Evolutionary conservation across 78 protist species (phyloP), one percentile per base, ranked within the genome.

Genomic region (Dictyostelium firmibasis): DNA sequence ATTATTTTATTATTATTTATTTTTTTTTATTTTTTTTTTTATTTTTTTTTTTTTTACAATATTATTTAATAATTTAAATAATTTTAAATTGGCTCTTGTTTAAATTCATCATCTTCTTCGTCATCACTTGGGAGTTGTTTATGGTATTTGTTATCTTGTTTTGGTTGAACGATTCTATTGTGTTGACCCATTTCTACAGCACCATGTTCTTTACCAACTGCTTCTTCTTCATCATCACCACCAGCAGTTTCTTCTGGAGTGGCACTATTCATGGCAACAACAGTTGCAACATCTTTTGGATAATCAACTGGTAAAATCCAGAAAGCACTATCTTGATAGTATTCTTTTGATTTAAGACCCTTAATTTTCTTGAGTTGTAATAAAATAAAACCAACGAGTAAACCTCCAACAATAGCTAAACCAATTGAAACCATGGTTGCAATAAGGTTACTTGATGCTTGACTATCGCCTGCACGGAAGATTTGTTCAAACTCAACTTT

Each of bases 271-370:
- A 25, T 16, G 6, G 74, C 33, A 9, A 64, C 9, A 20, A 16
- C 86, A 53, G 75, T 10, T 1, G 7, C 38, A 3, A 78, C 11
- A 14, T 27, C 78, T 18, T 20, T 67, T 87, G 93, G 93, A 87
- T 92, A 92, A 33, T 92, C 96, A 0, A 62, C 25, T n/a, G 96
- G 82, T 10, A 92, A 89, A 50, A 38, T 69, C 96, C 96, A 92
- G 85, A 92, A 92, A 13, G 91, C 91, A 20, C 27, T n/a, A 84
- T 92, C 96, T 23, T 70, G 50, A n/a, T 47, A 92, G 64, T 84
- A 84, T 70, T 92, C 91, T 27, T 84, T 86, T 16, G 33, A 38
- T 13, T 20, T 57, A 25, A 91, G 38, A 23, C 57, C 35, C 29
- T 76, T 75, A 20, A 82, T 44, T 27, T 76, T 70, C 13, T 57